phyloP scores from a whole-genome alignment of 805 yeast species.

The Ogataea saltuana region DNA sequence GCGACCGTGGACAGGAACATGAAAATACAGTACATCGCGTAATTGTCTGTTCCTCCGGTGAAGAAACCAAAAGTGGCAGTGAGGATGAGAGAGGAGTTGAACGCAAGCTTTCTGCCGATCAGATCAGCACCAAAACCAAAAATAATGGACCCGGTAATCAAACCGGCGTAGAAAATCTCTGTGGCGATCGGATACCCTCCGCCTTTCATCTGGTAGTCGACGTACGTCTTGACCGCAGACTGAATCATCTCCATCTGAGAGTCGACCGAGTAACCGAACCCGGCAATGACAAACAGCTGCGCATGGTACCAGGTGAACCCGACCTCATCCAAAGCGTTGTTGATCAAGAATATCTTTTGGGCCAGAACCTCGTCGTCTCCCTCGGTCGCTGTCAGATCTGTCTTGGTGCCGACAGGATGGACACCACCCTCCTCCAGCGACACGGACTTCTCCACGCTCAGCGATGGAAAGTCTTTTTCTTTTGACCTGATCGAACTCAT shows the following conservation, averaged over 20 bases:
- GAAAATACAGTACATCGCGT: slow-evolving; percentile 52
- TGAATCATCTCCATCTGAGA: slow-evolving; percentile 45
- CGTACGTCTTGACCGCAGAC: slow-evolving; percentile 45
- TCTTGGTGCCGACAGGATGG: slow-evolving; percentile 13
- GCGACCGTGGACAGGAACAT: slow-evolving; percentile 46
- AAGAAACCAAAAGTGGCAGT: slow-evolving; percentile 54
- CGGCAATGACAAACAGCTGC: slow-evolving; percentile 50
- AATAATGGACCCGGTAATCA: slow-evolving; percentile 52
- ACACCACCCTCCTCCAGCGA: slow-evolving; percentile 18
- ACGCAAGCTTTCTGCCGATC: slow-evolving; percentile 54
- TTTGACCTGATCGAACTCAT: too few relatives aligned
- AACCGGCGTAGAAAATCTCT: slow-evolving; percentile 50
- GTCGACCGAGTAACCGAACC: slow-evolving; percentile 58
- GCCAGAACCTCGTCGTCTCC: slow-evolving; percentile 39
- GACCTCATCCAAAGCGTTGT: slow-evolving; percentile 58
- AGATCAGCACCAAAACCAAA: slow-evolving; percentile 60
- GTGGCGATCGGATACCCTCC: slow-evolving; percentile 45
- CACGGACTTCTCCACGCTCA: not conserved
- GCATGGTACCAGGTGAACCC: slow-evolving; percentile 60
- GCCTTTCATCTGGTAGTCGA: slow-evolving; percentile 48
- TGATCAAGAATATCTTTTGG: slow-evolving; percentile 46
- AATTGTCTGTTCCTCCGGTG: slow-evolving; percentile 51
- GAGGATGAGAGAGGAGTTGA: slow-evolving; percentile 49
- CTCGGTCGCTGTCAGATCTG: slow-evolving; percentile 27
- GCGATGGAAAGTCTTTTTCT: not conserved